These are phyloP conservation scores for Yamadazyma triangularis DNA, from an alignment of 1,139 yeast species.

Conservation along the genomic window DNA sequence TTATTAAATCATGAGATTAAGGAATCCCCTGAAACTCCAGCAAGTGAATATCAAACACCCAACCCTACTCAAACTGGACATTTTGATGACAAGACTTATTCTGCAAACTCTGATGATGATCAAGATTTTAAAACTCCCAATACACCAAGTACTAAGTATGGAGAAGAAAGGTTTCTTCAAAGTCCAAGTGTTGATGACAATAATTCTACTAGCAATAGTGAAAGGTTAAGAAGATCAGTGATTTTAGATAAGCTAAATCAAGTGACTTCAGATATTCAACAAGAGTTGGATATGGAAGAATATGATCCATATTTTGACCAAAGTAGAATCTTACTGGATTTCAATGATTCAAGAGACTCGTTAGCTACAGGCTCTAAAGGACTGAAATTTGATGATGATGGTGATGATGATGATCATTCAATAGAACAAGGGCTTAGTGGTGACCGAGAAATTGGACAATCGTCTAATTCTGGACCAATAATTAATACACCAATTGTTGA, in stretches of 20 bases:
- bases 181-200: conserved; percentile 1
- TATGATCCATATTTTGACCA: conserved; percentile 13
- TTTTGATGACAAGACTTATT: no score
- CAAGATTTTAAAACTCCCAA: conserved; percentile 7
- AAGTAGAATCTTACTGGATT: conserved; percentile 5
- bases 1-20: not conserved
- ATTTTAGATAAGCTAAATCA: conserved; percentile 37
- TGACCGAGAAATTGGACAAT: no score
- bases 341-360: conserved; percentile 4
- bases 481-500: not conserved
- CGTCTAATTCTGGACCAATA: not conserved
- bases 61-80: conserved; percentile 1
- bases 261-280: conserved; percentile 39
- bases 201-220: conserved; percentile 11
- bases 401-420: no score
- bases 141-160: conserved; percentile 4
- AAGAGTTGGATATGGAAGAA: conserved; percentile 22
- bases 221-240: conserved; percentile 29
- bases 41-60: conserved; percentile 12
- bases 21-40: conserved; percentile 9
- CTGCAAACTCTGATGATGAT: conserved; percentile 9
- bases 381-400: no score
- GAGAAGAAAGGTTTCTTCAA: conserved; percentile 2
- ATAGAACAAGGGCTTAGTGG: not conserved
- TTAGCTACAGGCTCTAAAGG: conserved; percentile 2